Percentiles rank a stretch among this genome's conserved stretches.
phyloP scores from a whole-genome alignment of 1,284 basidiomycete genomes.

The Waitea zeae region DNA sequence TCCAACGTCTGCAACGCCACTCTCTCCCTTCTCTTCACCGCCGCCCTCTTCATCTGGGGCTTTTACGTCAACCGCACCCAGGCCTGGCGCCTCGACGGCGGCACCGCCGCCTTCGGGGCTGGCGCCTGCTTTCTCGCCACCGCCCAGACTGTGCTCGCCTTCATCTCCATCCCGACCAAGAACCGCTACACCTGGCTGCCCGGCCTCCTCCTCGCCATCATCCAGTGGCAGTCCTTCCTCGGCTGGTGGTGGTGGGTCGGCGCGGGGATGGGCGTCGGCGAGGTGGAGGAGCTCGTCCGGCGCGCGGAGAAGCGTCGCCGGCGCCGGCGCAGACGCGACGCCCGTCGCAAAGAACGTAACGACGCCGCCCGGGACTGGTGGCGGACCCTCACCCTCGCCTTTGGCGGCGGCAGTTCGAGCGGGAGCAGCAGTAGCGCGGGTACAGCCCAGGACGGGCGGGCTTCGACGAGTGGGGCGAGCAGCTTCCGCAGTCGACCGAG shows the following conservation, averaged over 20 bases:
- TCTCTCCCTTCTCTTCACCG: slow-evolving; percentile 84
- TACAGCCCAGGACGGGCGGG: not conserved
- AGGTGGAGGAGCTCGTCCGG: slow-evolving; percentile 40
- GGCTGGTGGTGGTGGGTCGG: slow-evolving; percentile 99
- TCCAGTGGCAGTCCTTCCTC: slow-evolving; percentile 84
- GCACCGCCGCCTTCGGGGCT: slow-evolving; percentile 85
- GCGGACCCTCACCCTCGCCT: slow-evolving; percentile 23
- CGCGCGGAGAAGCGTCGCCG: slow-evolving; percentile 40
- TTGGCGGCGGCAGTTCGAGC: slow-evolving; percentile 6
- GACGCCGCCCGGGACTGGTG: slow-evolving; percentile 34
- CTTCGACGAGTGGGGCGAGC: too few relatives aligned
- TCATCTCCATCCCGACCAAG: slow-evolving; percentile 68
- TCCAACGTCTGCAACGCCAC: slow-evolving; percentile 94
- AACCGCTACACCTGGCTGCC: slow-evolving; percentile 80
- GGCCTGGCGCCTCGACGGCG: slow-evolving; percentile 92
- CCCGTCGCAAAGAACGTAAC: slow-evolving; percentile 22
- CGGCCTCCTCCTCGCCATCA: slow-evolving; percentile 69
- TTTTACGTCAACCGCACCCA: slow-evolving; percentile 76
- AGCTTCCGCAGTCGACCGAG: not conserved
- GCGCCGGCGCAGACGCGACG: slow-evolving; percentile 22
- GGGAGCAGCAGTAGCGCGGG: not conserved
- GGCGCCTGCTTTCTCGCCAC: slow-evolving; percentile 68
- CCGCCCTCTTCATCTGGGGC: slow-evolving; percentile 87
- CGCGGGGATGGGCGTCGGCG: slow-evolving; percentile 59
- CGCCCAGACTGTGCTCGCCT: slow-evolving; percentile 68